Evolutionary conservation across 1,284 basidiomycete species (phyloP), one percentile per base, ranked within the genome.

Genomic region (Ceratobasidium theobromae): DNA sequence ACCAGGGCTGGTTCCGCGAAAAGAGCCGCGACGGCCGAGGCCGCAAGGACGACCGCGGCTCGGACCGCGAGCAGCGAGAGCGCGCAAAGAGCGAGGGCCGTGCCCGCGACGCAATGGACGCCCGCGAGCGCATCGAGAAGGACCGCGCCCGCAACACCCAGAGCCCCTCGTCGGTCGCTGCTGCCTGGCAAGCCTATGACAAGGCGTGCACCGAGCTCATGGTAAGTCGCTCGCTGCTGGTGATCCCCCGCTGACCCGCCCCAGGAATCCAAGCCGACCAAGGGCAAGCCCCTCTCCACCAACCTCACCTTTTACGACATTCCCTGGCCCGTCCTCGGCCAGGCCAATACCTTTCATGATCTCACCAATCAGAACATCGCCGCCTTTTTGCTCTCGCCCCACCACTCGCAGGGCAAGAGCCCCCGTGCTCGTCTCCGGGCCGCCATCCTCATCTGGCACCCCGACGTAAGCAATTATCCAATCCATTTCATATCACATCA

Each of bases 381-480:
- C 27, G 45, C 57, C 1, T 45, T 45, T 21, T 45, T 45, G 43
- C 43, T 11, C 43, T 45, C 43, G 43, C 62, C 62, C 30, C 62
- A 65, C 25, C 67, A 68, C 49, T 68, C 67, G 16, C 40, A 53
- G n/a, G 62, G 53, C 18, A 69, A 68, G 49, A 66, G 38, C 53
- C 55, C 52, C 30, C 53, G 54, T 43, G 62, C 65, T 14, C 40
- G 69, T 16, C 67, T 69, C 32, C 53, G 67, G 32, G 54, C 48
- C 9, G 69, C 69, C 8, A 57, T 69, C 38, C 53, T 67, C 12
- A 46, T 55, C 27, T 68, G 69, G 69, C 69, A 69, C 46, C 53
- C 67, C 9, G 69, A 69, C 49, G 60, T 54, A 62, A 68, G 67
- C 66, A 23, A 25, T 46, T 27, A 11, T 27, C n/a, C n/a, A n/a